phyloP scores from a whole-genome alignment of 2,329 filamentous ascomycete species.

The Ophiognomonia clavigignenti-juglandacearum region DNA sequence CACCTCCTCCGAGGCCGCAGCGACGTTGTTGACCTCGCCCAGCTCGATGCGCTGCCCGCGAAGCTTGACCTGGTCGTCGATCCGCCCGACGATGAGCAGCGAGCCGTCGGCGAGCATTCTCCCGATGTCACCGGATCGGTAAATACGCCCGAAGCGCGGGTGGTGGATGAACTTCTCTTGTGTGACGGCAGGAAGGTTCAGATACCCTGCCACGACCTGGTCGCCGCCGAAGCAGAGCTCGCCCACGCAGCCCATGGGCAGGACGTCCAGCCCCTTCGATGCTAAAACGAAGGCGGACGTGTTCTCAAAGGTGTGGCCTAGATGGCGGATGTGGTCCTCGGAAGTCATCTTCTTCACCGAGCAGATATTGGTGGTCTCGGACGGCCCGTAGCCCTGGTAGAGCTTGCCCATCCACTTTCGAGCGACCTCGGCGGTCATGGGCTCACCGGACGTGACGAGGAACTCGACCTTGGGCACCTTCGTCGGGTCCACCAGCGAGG shows the following conservation, averaged over 20 bases:
- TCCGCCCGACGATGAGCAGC: constrained; percentile 65
- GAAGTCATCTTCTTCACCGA: constrained; percentile 61
- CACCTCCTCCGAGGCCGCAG: constrained; percentile 49
- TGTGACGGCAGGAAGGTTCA: constrained; percentile 61
- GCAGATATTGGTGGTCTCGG: constrained; percentile 85
- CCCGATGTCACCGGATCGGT: constrained; percentile 78
- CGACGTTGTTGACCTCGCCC: constrained; percentile 63
- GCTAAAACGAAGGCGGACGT: constrained; percentile 67
- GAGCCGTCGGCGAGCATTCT: constrained; percentile 73
- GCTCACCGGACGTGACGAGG: constrained; percentile 76
- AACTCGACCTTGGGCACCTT: constrained; percentile 69
- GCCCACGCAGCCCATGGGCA: constrained; percentile 69
- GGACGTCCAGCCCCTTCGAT: constrained; percentile 38
- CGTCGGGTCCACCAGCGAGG: constrained; percentile 63
- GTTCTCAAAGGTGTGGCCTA: constrained; percentile 71
- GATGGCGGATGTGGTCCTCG: constrained; percentile 62
- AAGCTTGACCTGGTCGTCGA: constrained; percentile 78
- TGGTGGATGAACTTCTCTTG: constrained; percentile 65
- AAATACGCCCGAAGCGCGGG: constrained; percentile 64
- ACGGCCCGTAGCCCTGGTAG: constrained; percentile 79
- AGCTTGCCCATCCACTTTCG: constrained; percentile 64
- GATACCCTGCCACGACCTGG: constrained; percentile 72
- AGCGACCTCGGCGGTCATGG: constrained; percentile 68
- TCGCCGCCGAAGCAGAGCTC: constrained; percentile 85
- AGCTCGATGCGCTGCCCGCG: constrained; percentile 77